Evolutionary conservation across 495 filamentous ascomycete genomes (phyloP), one percentile per base, ranked within the genome.

Genomic region (Aspergillus heteromorphus): DNA sequence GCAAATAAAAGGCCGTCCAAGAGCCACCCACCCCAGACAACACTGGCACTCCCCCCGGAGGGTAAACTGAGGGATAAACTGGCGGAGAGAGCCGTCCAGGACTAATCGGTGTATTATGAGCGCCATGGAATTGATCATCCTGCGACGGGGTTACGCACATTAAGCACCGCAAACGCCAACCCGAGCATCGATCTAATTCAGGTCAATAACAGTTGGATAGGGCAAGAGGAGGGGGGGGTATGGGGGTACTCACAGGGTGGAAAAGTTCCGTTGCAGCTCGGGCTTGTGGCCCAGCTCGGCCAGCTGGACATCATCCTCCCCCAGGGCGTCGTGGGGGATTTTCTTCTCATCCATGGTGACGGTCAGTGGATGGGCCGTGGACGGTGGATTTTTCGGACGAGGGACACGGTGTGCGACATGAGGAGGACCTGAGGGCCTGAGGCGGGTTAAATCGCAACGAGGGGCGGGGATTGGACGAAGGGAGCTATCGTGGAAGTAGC

Each of bases 251-350:
- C 62, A 73, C 66, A 80, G 56, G 50, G 74, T 63, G 0, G 74
- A 76, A 58, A 74, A 78, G n/a, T 82, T 80, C 45, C 83, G 76
- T 29, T 83, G 80, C 58, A 87, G 59, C 54, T 87, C 84, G n/a
- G 76, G 68, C 72, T 79, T 84, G 64, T 87, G 84, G 41, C 84
- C 84, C 73, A 87, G 76, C 58, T 73, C 74, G n/a, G 81, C 83
- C 67, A 87, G 65, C 31, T 79, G 76, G 18, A 74, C 72, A 59
- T 83, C 79, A 58, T 75, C 73, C 40, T 68, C 67, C 40, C 67
- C 67, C 13, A 14, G 21, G 11, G n/a, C 27, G 14, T 29, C 43
- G 23, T 16, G 43, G 23, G 43, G 4, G 11, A 16, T 4, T 47
- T 47, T 29, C 13, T 47, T 47, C 14, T 47, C 23, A 21, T 47